phyloP scores from a whole-genome alignment of 2,329 filamentous ascomycete species.

The Penicillium sp. region DNA sequence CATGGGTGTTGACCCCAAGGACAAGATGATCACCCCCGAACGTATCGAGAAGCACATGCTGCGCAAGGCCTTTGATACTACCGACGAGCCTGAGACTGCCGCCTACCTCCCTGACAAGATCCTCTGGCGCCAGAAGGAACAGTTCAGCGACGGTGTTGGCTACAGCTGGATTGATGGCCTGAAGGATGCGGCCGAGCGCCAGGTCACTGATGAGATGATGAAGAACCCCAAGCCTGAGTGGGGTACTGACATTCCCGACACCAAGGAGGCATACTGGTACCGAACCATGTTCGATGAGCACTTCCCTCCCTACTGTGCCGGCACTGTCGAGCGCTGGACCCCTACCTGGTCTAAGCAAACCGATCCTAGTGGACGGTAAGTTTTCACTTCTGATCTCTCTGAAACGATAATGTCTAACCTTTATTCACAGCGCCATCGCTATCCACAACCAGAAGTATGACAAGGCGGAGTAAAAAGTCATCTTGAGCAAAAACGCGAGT shows the following conservation, averaged over 20 bases:
- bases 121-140: constrained; percentile 98
- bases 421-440: constrained; percentile 61
- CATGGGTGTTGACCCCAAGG: constrained; percentile 90
- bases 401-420: constrained; percentile 12
- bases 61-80: constrained; percentile 94
- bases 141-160: constrained; percentile 96
- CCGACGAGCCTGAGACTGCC: constrained; percentile 71
- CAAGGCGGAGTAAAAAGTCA: constrained; percentile 36
- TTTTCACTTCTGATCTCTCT: background rate
- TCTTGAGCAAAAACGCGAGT: constrained; percentile 14
- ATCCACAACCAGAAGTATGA: constrained; percentile 74
- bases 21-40: constrained; percentile 92
- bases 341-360: constrained; percentile 96
- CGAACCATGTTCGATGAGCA: constrained; percentile 98
- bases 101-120: constrained; percentile 96
- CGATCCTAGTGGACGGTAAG: constrained; percentile 86
- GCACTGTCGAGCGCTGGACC: constrained; percentile 92
- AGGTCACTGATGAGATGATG: constrained; percentile 96
- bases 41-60: constrained; percentile 97
- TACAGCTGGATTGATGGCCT: constrained; percentile 98
- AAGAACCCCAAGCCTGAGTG: constrained; percentile 96
- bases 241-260: constrained; percentile 87
- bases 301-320: constrained; percentile 87
- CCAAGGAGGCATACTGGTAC: constrained; percentile 99
- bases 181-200: constrained; percentile 86